Evolutionary conservation across 495 filamentous ascomycete species (phyloP).

Genomic region (Aspergillus ostianus): DNA sequence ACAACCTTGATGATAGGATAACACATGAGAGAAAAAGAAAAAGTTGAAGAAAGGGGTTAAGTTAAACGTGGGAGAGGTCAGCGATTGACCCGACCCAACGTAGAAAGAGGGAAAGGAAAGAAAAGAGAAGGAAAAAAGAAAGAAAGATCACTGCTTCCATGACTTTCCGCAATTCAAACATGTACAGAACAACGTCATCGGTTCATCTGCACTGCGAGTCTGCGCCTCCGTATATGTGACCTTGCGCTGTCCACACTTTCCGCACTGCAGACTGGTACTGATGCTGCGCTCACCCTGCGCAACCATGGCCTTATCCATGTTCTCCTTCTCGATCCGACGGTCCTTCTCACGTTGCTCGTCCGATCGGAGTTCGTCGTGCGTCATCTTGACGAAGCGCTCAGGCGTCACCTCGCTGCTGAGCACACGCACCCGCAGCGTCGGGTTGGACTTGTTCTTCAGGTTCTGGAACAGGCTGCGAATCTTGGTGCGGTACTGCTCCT

Average conservation of each 20-base stretch:
- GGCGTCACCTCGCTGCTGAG: slow-evolving; percentile 68
- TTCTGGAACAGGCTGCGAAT: slow-evolving; percentile 90
- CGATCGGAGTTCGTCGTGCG: slow-evolving; percentile 74
- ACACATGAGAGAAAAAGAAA: slow-evolving; percentile 1
- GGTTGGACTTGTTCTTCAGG: slow-evolving; percentile 87
- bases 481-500: slow-evolving; percentile 73
- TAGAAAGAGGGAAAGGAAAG: slow-evolving; percentile 11
- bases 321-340: slow-evolving; percentile 72
- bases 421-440: slow-evolving; percentile 69
- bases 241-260: slow-evolving; percentile 86
- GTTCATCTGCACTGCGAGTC: slow-evolving; percentile 86
- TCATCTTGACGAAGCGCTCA: slow-evolving; percentile 71
- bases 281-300: slow-evolving; percentile 85
- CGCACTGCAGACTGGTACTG: slow-evolving; percentile 79
- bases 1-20: slow-evolving; percentile 2
- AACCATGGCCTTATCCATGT: slow-evolving; percentile 93
- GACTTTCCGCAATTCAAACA: slow-evolving; percentile 52
- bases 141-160: slow-evolving; percentile 42
- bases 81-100: background rate
- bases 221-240: slow-evolving; percentile 95
- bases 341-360: slow-evolving; percentile 66
- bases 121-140: slow-evolving; percentile 8
- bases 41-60: background rate
- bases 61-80: background rate
- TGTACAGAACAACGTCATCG: slow-evolving; percentile 47